Percentiles rank a stretch among this genome's conserved stretches.
These are phyloP conservation scores for Salix suchowensis DNA, from an alignment of 345 rosid species.

Conservation along the genomic window DNA sequence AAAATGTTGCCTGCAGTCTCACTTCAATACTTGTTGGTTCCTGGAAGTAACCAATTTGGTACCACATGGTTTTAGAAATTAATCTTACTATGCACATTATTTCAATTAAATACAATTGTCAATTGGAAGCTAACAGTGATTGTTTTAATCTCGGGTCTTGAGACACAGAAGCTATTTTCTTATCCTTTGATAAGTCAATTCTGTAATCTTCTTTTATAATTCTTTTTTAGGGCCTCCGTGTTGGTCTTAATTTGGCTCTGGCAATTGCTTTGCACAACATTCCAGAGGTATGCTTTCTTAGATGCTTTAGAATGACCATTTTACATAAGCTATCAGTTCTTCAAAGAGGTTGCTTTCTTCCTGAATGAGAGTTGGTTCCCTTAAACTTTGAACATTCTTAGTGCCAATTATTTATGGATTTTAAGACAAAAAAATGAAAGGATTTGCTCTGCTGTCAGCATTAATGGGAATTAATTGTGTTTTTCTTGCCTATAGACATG, in stretches of 20 bases:
- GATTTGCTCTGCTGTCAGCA: background rate
- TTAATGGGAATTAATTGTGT: too few relatives aligned
- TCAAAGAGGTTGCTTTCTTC: background rate
- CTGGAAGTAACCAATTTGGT: background rate
- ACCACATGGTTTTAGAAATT: background rate
- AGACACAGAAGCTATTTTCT: background rate
- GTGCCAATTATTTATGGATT: background rate
- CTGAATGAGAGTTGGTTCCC: background rate
- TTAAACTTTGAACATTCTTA: too few relatives aligned
- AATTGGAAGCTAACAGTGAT: background rate
- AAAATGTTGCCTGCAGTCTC: background rate
- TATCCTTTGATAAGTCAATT: slow-evolving; percentile 5
- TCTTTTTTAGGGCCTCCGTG: slow-evolving; percentile 73
- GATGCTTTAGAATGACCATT: background rate
- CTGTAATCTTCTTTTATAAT: slow-evolving; percentile 10
- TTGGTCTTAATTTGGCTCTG: slow-evolving; percentile 88
- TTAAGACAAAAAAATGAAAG: background rate
- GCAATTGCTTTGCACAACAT: slow-evolving; percentile 98
- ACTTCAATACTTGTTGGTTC: background rate
- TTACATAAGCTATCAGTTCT: background rate
- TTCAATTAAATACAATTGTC: background rate
- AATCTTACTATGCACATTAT: background rate
- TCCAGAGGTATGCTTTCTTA: slow-evolving; percentile 68
- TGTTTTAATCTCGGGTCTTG: background rate
- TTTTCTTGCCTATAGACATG: too few relatives aligned